Evolutionary conservation across 768 basidiomycete genomes (phyloP).

Genomic region (Serendipita vermifera): DNA sequence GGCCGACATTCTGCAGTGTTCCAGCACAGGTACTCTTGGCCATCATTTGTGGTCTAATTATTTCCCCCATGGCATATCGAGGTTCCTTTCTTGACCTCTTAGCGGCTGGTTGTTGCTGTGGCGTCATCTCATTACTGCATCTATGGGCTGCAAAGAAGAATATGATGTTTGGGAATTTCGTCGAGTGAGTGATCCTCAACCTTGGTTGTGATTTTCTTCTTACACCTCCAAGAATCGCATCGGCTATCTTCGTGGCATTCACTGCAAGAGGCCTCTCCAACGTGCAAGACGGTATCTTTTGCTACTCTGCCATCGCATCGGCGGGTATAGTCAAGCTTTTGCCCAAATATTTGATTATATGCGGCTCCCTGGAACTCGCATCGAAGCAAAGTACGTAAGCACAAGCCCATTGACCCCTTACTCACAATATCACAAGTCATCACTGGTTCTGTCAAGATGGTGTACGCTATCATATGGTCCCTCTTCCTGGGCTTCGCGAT

Average conservation of each 20-base stretch:
- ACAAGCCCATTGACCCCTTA: background rate
- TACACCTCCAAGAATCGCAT: conserved; percentile 46
- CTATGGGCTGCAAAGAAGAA: conserved; percentile 62
- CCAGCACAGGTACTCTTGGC: conserved; percentile 53
- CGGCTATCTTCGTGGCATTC: conserved; percentile 71
- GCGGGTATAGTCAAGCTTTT: conserved; percentile 77
- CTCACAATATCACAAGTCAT: conserved; percentile 28
- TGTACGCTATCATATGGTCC: conserved; percentile 75
- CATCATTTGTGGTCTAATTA: conserved; percentile 57
- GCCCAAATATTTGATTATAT: conserved; percentile 81
- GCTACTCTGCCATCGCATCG: conserved; percentile 84
- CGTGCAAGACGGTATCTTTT: conserved; percentile 65
- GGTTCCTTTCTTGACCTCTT: conserved; percentile 77
- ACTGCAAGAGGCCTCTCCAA: conserved; percentile 68
- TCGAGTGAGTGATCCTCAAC: conserved; percentile 50
- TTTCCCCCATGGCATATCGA: conserved; percentile 75
- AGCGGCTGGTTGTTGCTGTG: conserved; percentile 55
- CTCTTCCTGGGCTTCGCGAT: conserved; percentile 39
- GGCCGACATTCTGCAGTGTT: conserved; percentile 36
- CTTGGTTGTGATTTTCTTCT: background rate
- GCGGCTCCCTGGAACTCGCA: conserved; percentile 59
- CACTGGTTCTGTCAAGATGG: conserved; percentile 75
- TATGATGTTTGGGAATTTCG: conserved; percentile 75
- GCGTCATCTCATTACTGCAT: conserved; percentile 55
- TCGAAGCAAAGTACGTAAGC: background rate